Evolutionary conservation across 495 filamentous ascomycete genomes (phyloP).

Genomic region (Lindgomyces ingoldianus): DNA sequence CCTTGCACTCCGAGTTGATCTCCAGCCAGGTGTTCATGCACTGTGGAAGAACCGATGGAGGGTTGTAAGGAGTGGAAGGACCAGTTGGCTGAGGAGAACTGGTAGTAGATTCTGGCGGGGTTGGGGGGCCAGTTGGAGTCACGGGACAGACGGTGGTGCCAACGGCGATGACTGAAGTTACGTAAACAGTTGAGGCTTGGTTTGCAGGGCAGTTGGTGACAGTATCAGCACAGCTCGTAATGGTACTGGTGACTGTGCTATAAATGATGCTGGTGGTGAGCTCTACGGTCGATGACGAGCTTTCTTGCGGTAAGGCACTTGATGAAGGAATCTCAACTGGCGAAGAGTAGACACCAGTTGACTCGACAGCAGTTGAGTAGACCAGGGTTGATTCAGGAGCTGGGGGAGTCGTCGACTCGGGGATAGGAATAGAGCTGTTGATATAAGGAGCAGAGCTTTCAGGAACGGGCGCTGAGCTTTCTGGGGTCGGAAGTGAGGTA

Average conservation of each 20-base stretch:
- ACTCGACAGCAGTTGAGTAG: conserved; percentile 23
- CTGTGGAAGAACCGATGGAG: conserved; percentile 72
- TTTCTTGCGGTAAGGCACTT: not conserved
- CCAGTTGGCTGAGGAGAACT: conserved; percentile 1
- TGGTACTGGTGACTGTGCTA: conserved; percentile 41
- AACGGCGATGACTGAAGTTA: too few species aligned
- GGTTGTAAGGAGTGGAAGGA: conserved; percentile 20
- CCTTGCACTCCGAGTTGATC: conserved; percentile 68
- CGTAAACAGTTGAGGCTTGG: too few species aligned
- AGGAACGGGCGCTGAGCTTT: not conserved
- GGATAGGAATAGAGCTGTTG: conserved; percentile 4
- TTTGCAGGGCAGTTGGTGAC: too few species aligned
- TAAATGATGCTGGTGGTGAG: conserved; percentile 33
- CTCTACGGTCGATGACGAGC: not conserved
- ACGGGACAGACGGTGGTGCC: conserved; percentile 48
- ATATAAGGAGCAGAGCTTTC: conserved; percentile 8
- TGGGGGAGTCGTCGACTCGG: not conserved
- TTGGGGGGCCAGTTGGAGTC: not conserved
- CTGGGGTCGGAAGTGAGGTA: not conserved
- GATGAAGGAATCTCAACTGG: not conserved
- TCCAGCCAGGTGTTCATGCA: conserved; percentile 92
- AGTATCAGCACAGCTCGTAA: conserved; percentile 37
- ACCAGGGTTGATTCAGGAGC: conserved; percentile 4
- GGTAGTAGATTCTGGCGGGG: not conserved
- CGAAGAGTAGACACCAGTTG: conserved; percentile 38